Conservation (phyloP, 139 green algal genomes). For the Micractinium conductrix region DNA sequence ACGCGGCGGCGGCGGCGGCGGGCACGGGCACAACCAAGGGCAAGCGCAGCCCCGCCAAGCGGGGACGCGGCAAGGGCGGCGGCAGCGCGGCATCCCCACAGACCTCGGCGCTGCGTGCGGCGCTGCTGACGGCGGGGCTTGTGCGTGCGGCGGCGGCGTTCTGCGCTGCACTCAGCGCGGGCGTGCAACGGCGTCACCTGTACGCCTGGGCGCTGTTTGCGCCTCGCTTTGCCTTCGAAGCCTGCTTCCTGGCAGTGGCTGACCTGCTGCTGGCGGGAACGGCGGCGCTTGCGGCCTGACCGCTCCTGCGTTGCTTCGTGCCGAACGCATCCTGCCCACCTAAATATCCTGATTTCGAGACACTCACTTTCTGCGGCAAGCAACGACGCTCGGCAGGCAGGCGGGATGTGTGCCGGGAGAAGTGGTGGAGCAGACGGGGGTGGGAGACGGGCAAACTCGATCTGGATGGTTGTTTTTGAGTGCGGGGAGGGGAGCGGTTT, state of each 20-base stretch:
- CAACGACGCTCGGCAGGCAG: too few species aligned
- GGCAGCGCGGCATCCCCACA: too few species aligned
- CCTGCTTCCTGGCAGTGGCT: constrained; percentile 57
- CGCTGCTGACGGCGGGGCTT: constrained; percentile 20
- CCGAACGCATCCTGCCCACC: too few species aligned
- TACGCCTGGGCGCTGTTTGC: constrained; percentile 92
- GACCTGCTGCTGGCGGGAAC: constrained; percentile 43
- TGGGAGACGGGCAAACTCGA: too few species aligned
- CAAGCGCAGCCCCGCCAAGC: background rate
- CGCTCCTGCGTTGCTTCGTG: too few species aligned
- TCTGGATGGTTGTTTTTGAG: too few species aligned
- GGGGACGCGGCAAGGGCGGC: background rate
- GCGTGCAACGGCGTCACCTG: constrained; percentile 82
- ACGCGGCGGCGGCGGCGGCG: background rate
- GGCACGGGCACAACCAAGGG: background rate
- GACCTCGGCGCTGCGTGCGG: background rate
- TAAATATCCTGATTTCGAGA: too few species aligned
- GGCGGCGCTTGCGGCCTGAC: too few species aligned
- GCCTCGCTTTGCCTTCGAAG: constrained; percentile 90
- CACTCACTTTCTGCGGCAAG: too few species aligned
- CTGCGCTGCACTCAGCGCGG: constrained; percentile 56
- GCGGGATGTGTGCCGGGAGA: too few species aligned
- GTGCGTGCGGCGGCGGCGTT: constrained; percentile 22
- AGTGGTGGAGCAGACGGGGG: too few species aligned
- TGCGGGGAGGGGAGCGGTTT: too few species aligned